Conservation (phyloP, 345 rosid genomes). For the Citrus glauca region DNA sequence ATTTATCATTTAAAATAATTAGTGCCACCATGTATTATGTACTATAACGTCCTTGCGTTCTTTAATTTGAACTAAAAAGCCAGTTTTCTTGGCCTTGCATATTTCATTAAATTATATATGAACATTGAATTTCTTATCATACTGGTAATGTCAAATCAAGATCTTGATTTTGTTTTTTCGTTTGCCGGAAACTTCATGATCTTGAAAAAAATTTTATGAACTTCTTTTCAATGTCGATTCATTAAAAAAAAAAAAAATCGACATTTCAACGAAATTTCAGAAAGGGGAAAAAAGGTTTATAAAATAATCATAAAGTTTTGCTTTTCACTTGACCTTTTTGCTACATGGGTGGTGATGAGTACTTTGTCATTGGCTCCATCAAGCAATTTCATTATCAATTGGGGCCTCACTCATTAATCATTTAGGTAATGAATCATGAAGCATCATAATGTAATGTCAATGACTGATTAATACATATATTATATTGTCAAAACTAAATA, state of each 20-base stretch:
- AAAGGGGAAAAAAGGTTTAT: neutral
- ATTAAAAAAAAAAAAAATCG: neutral
- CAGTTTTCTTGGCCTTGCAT: neutral
- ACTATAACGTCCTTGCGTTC: neutral
- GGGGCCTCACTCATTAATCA: neutral
- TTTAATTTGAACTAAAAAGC: constrained; percentile 19
- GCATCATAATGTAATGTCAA: neutral
- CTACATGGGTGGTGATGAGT: neutral
- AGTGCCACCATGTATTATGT: neutral
- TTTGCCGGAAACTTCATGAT: neutral
- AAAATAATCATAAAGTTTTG: neutral
- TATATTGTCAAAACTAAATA: neutral
- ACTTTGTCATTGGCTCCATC: constrained; percentile 14
- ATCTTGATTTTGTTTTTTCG: neutral
- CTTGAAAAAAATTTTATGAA: neutral
- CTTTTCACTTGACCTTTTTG: neutral
- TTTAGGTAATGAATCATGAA: neutral
- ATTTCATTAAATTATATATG: no score
- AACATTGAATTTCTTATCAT: neutral
- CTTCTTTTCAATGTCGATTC: neutral
- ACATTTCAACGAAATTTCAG: constrained; percentile 19
- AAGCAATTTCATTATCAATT: neutral
- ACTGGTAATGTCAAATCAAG: constrained; percentile 1
- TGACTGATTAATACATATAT: neutral
- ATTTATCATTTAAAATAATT: no score